A percentile compares a stretch with the other conserved stretches of the same genome.
Conservation (phyloP, 148 eudicot genomes). For the Rhododendron mucronatum region DNA sequence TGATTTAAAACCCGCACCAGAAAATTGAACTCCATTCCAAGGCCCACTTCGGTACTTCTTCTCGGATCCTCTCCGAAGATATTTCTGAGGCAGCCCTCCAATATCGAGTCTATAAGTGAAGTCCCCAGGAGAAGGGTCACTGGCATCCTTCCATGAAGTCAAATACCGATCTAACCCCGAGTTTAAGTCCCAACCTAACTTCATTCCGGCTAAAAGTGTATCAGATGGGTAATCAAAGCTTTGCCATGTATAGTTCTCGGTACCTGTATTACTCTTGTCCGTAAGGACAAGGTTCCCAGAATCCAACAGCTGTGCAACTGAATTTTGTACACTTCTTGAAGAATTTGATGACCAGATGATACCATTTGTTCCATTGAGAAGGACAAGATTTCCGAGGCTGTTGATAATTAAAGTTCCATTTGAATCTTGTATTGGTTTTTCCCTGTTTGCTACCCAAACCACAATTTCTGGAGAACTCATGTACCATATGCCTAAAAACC, state of each 20-base stretch:
- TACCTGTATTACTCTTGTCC: background rate
- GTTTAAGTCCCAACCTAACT: no score
- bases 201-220: no score
- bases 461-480: background rate
- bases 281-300: conserved; percentile 23
- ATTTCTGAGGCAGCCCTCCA: conserved; percentile 16
- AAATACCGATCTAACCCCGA: no score
- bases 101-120: background rate
- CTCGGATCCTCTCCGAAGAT: background rate
- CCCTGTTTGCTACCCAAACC: background rate
- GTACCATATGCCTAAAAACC: conserved; percentile 6
- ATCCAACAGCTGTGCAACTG: conserved; percentile 4
- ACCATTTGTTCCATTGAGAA: background rate
- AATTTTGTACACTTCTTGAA: background rate
- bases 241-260: background rate
- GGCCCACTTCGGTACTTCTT: conserved; percentile 12
- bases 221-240: background rate
- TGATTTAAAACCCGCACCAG: background rate
- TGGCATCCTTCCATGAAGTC: conserved; percentile 1
- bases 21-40: conserved; percentile 18
- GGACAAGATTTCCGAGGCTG: background rate
- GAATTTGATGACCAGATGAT: background rate
- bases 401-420: background rate
- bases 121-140: conserved; percentile 21
- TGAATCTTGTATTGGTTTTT: conserved; percentile 7